A percentile compares a stretch with the other conserved stretches of the same genome.
Conservation (phyloP, 352 stramenopile genomes). For the Pythium folliculosum region DNA sequence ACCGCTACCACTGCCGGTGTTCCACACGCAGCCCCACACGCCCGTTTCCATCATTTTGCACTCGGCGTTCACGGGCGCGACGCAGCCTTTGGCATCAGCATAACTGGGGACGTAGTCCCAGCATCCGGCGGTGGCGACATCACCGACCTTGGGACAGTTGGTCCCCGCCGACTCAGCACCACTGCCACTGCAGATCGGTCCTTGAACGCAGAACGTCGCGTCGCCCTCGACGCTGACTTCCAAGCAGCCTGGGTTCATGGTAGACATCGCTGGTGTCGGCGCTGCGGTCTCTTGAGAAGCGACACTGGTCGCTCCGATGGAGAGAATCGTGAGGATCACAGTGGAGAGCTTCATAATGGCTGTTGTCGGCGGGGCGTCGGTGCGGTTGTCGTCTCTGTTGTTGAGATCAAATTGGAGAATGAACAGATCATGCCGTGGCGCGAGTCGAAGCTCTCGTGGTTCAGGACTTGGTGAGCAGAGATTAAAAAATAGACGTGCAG, state of each 20-base stretch:
- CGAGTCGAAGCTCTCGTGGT: too few relatives aligned
- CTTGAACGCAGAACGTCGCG: constrained; percentile 70
- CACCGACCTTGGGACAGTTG: constrained; percentile 57
- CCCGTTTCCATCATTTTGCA: constrained; percentile 61
- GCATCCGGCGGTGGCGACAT: constrained; percentile 54
- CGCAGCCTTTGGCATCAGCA: constrained; percentile 40
- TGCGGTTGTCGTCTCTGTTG: not conserved
- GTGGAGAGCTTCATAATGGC: constrained; percentile 9
- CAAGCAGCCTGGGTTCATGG: not conserved
- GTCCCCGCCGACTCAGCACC: constrained; percentile 37
- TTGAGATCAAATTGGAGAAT: constrained; percentile 19
- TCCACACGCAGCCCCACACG: constrained; percentile 63
- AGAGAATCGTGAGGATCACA: constrained; percentile 6
- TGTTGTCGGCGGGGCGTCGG: not conserved
- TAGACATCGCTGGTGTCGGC: not conserved
- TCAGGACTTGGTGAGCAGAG: not conserved
- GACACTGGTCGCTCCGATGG: not conserved
- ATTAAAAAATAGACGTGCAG: not conserved
- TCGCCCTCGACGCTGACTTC: constrained; percentile 65
- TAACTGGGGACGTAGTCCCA: constrained; percentile 54
- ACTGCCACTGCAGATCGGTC: constrained; percentile 59
- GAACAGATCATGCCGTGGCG: not conserved
- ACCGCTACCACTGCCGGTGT: constrained; percentile 4
- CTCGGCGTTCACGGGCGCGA: constrained; percentile 46
- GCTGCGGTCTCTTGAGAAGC: not conserved